Evolutionary conservation across 306 rosid species (phyloP).

Genomic region (Dryas drummondii): DNA sequence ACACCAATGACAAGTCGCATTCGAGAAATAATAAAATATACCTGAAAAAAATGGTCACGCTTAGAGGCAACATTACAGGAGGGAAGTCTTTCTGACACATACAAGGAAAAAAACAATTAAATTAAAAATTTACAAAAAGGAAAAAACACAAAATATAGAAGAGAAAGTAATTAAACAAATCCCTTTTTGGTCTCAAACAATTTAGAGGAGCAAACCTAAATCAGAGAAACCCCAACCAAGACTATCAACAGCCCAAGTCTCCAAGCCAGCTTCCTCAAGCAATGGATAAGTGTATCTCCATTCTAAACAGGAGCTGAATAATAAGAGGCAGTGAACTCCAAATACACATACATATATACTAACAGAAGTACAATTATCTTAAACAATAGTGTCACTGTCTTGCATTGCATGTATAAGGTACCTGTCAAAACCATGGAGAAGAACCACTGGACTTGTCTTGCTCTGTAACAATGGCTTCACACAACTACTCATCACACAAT

Average conservation of each 20-base stretch:
- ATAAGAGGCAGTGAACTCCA: conserved; percentile 38
- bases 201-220: conserved; percentile 47
- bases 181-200: background rate
- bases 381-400: conserved; percentile 4
- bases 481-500: conserved; percentile 76
- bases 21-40: conserved; percentile 25
- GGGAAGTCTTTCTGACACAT: conserved; percentile 67
- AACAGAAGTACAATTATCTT: background rate
- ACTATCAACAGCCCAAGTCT: conserved; percentile 93
- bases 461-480: conserved; percentile 67
- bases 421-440: conserved; percentile 96
- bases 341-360: conserved; percentile 12
- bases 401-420: conserved; percentile 21
- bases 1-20: conserved; percentile 1
- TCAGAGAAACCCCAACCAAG: conserved; percentile 99
- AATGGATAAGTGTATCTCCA: conserved; percentile 86
- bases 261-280: conserved; percentile 80
- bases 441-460: conserved; percentile 70
- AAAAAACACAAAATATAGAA: background rate
- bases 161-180: conserved; percentile 23
- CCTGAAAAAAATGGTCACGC: conserved; percentile 86
- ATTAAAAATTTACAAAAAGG: background rate
- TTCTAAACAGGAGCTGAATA: conserved; percentile 93
- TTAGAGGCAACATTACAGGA: conserved; percentile 69
- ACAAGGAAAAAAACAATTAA: background rate